These are phyloP conservation scores for Euphrasia confusa DNA, from an alignment of 257 asterid species.

Conservation along the genomic window DNA sequence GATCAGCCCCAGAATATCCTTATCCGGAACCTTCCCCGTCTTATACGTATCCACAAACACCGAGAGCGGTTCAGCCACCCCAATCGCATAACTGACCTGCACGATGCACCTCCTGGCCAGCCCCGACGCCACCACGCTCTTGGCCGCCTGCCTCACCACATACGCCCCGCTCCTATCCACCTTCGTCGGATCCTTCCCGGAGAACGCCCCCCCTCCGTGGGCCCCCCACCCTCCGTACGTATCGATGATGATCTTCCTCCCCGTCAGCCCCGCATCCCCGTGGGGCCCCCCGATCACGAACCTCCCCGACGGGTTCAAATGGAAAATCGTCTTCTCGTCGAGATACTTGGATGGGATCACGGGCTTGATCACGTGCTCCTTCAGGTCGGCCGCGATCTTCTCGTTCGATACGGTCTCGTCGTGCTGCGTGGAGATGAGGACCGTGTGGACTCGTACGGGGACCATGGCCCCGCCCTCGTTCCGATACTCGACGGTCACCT, in stretches of 20 bases:
- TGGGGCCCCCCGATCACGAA: conserved; percentile 69
- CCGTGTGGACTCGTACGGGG: conserved; percentile 62
- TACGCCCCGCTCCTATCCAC: conserved; percentile 74
- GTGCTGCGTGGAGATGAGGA: conserved; percentile 69
- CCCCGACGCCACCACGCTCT: conserved; percentile 67
- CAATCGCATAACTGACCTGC: conserved; percentile 65
- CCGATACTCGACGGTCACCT: conserved; percentile 62
- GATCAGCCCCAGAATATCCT: conserved; percentile 51
- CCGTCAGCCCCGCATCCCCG: conserved; percentile 69
- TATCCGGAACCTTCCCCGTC: conserved; percentile 61
- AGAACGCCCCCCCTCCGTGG: conserved; percentile 76
- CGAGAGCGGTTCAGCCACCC: conserved; percentile 69
- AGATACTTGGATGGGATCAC: conserved; percentile 62
- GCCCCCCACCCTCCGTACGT: conserved; percentile 79
- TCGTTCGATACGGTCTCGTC: conserved; percentile 57
- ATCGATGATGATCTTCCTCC: conserved; percentile 57
- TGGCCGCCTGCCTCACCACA: conserved; percentile 65
- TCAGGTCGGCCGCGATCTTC: conserved; percentile 54
- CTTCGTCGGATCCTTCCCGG: conserved; percentile 67
- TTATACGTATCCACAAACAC: conserved; percentile 61
- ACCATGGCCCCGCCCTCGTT: conserved; percentile 67
- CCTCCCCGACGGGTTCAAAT: conserved; percentile 63
- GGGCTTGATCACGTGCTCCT: conserved; percentile 62
- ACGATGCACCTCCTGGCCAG: conserved; percentile 68
- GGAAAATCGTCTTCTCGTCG: conserved; percentile 64